Evolutionary conservation across 1,284 basidiomycete genomes (phyloP).

Genomic region (Naganishia sp.): DNA sequence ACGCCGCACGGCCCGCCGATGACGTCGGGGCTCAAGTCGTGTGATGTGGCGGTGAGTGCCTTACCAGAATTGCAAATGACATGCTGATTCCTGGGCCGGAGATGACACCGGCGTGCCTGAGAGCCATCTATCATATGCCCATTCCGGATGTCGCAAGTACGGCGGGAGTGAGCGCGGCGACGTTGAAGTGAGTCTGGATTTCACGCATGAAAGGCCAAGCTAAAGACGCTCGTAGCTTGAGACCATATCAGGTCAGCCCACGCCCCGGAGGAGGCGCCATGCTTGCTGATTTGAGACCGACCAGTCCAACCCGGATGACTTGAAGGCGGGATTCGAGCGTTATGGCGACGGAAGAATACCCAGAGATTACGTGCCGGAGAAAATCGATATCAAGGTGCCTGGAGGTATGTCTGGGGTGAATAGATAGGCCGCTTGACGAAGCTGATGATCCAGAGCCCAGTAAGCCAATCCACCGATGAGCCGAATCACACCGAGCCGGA

Average conservation of each 20-base stretch:
- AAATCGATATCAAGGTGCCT: constrained; percentile 19
- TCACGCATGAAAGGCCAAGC: neutral
- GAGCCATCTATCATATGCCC: constrained; percentile 26
- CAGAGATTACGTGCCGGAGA: constrained; percentile 6
- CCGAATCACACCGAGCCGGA: constrained; percentile 22
- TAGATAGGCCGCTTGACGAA: too few relatives aligned
- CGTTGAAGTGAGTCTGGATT: constrained; percentile 3
- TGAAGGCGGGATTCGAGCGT: constrained; percentile 16
- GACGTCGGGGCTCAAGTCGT: constrained; percentile 15
- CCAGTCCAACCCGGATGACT: constrained; percentile 10
- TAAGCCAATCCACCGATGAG: constrained; percentile 10
- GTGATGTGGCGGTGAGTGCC: constrained; percentile 4
- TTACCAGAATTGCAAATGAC: neutral
- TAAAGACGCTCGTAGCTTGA: neutral
- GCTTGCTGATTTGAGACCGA: neutral
- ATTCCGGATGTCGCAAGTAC: neutral
- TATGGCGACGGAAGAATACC: constrained; percentile 18
- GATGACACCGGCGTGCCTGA: constrained; percentile 16
- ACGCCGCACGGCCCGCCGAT: constrained; percentile 1
- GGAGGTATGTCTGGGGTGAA: constrained; percentile 6
- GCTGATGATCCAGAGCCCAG: neutral
- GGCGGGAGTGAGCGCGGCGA: constrained; percentile 1
- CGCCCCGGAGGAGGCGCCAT: neutral
- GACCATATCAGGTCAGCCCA: constrained; percentile 13
- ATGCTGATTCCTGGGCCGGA: neutral